Evolutionary conservation across 257 asterid genomes (phyloP), one percentile per base, ranked within the genome.

Genomic region (Ligustrum vulgare): DNA sequence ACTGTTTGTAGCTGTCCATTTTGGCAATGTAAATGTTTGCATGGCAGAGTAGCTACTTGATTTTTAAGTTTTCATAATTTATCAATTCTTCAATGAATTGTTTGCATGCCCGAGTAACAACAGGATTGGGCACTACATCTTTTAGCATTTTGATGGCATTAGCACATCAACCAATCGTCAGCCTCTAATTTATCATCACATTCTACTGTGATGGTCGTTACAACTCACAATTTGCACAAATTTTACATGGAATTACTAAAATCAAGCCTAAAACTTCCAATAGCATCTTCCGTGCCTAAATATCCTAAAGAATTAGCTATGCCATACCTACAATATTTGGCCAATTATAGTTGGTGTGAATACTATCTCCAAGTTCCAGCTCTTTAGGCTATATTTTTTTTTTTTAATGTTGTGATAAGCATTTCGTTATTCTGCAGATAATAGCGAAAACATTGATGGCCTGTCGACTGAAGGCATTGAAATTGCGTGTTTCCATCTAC

Each of bases 391-490:
- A 37, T 22, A 49, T n/a, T n/a, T n/a, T n/a, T n/a, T n/a, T 35
- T 58, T 39, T 79, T 68, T 33, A 28, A 71, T 62, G 43, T 71
- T 69, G 35, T 70, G 56, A 78, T 74, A 49, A 66, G 74, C 77
- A 65, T 51, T 69, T 80, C 47, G 37, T 25, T 73, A 77, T 76
- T 65, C 18, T 91, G 89, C 97, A 95, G 99, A 95, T 81, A 89
- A 84, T 74, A 96, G 94, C 64, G 91, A 88, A 78, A 86, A 85
- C 71, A 89, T 89, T 35, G 99, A 92, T 67, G 99, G 98, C 62
- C 78, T 95, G 81, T 97, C 98, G 34, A 90, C 96, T 70, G 99
- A 95, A 85, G 99, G 98, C 79, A 79, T 93, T 82, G 99, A 95
- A 82, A 91, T 95, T 72, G 84, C 95, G 68, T 95, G 98, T 87